Evolutionary conservation across 306 rosid genomes (phyloP).

Genomic region (Phaseolus lunatus): DNA sequence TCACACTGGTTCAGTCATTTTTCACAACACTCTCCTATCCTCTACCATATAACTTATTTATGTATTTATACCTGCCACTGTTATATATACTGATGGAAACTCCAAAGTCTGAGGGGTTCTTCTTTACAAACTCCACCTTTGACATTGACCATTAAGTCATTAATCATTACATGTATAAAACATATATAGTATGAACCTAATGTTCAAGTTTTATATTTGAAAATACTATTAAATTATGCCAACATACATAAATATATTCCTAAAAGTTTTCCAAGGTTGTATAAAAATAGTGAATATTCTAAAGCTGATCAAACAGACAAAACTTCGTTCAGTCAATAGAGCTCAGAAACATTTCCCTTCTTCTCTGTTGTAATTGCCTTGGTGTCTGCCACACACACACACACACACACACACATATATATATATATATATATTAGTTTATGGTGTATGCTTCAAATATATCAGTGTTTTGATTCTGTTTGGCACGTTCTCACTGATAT

Average conservation of each 20-base stretch:
- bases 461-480: slow-evolving; percentile 26
- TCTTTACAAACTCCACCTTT: not conserved
- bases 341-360: slow-evolving; percentile 29
- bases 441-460: not conserved
- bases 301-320: slow-evolving; percentile 3
- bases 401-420: no score
- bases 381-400: not conserved
- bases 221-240: slow-evolving; percentile 8
- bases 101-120: not conserved
- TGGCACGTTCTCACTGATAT: slow-evolving; percentile 8
- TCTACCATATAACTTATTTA: no score
- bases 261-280: not conserved
- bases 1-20: no score
- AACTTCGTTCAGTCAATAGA: not conserved
- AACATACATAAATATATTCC: slow-evolving; percentile 2
- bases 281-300: not conserved
- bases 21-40: no score
- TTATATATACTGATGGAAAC: not conserved
- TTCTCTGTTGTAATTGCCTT: not conserved
- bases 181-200: not conserved
- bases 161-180: not conserved
- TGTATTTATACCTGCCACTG: not conserved
- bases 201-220: not conserved
- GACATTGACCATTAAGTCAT: not conserved
- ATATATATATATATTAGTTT: not conserved